phyloP scores from a whole-genome alignment of 768 basidiomycete species.

The Pisolithus sp. region DNA sequence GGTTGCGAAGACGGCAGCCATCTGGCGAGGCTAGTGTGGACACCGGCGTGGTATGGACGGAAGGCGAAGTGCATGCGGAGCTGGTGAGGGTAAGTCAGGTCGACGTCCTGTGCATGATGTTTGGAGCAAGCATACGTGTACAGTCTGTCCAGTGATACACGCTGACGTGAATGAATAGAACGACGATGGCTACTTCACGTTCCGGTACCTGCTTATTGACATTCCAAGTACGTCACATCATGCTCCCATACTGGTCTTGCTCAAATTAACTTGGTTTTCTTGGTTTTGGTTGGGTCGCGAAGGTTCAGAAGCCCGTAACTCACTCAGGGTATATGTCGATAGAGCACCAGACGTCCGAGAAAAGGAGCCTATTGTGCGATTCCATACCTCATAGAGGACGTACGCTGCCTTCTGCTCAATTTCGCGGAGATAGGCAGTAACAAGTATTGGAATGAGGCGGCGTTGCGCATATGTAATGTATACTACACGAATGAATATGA shows the following conservation, averaged over 20 bases:
- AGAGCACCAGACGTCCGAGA: conserved; percentile 59
- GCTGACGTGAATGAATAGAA: conserved; percentile 40
- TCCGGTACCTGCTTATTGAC: conserved; percentile 72
- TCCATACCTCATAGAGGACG: conserved; percentile 37
- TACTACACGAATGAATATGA: conserved; percentile 18
- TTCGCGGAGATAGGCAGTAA: conserved; percentile 7
- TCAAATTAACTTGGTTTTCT: conserved; percentile 3
- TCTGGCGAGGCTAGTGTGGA: conserved; percentile 25
- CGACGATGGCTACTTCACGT: conserved; percentile 69
- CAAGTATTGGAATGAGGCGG: conserved; percentile 11
- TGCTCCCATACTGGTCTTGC: conserved; percentile 12
- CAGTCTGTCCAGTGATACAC: conserved; percentile 1
- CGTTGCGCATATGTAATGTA: conserved; percentile 19
- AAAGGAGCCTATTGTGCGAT: conserved; percentile 65
- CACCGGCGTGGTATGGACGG: conserved; percentile 47
- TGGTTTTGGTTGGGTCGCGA: conserved; percentile 7
- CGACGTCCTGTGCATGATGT: not conserved
- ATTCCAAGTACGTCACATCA: conserved; percentile 57
- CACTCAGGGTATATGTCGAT: conserved; percentile 66
- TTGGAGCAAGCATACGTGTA: not conserved
- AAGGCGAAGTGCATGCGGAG: conserved; percentile 79
- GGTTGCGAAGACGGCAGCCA: conserved; percentile 42
- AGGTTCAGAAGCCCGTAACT: conserved; percentile 60
- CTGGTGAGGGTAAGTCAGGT: conserved; percentile 54
- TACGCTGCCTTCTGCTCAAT: conserved; percentile 4